Evolutionary conservation across 441 rosid genomes (phyloP).

Genomic region (Adansonia madagascariensis): DNA sequence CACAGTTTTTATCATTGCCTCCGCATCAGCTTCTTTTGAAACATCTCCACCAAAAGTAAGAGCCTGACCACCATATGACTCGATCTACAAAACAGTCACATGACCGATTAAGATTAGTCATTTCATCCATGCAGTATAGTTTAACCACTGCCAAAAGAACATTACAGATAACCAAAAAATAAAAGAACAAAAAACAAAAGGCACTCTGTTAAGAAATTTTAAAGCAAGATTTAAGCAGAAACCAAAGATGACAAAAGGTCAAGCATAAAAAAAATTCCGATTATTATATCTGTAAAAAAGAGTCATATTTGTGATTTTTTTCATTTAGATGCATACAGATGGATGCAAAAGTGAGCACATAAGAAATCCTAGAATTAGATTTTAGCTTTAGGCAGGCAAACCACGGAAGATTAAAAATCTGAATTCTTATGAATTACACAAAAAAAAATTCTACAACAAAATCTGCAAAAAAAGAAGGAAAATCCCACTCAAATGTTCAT

Average conservation of each 20-base stretch:
- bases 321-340: background rate
- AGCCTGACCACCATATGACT: slow-evolving; percentile 87
- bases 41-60: slow-evolving; percentile 96
- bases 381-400: slow-evolving; percentile 2
- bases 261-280: background rate
- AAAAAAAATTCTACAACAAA: background rate
- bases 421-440: background rate
- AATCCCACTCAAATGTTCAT: background rate
- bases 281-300: background rate
- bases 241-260: background rate
- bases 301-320: background rate
- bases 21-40: slow-evolving; percentile 88
- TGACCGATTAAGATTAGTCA: background rate
- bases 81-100: slow-evolving; percentile 59
- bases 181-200: background rate
- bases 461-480: background rate
- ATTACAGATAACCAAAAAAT: background rate
- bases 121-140: slow-evolving; percentile 16
- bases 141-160: slow-evolving; percentile 11
- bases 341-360: background rate
- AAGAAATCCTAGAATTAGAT: slow-evolving; percentile 11
- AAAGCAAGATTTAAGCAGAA: background rate
- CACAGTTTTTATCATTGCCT: slow-evolving; percentile 91
- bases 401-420: background rate
- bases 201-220: background rate